Evolutionary conservation across 768 basidiomycete genomes (phyloP).

Genomic region (Hypholoma fasciculare): DNA sequence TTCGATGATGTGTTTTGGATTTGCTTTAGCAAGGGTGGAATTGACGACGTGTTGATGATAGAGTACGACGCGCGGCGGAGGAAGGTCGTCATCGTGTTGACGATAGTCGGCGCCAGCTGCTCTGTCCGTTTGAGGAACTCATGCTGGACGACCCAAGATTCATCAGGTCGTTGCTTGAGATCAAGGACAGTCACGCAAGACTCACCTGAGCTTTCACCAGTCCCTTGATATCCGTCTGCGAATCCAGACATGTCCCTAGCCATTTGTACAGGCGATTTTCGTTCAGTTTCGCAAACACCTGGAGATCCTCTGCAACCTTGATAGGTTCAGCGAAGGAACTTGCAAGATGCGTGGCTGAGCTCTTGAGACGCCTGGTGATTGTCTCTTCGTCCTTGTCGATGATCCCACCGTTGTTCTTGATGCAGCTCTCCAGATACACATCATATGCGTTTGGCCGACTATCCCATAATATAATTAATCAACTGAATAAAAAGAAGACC

Average conservation of each 20-base stretch:
- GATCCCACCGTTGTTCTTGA: slow-evolving; percentile 87
- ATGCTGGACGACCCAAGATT: slow-evolving; percentile 37
- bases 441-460: slow-evolving; percentile 75
- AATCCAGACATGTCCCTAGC: slow-evolving; percentile 78
- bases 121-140: slow-evolving; percentile 82
- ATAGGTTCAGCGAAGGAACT: slow-evolving; percentile 64
- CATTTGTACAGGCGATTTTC: slow-evolving; percentile 85
- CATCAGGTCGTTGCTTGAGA: neutral
- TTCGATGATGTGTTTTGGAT: slow-evolving; percentile 47
- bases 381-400: slow-evolving; percentile 82
- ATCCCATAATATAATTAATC: neutral
- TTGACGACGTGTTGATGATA: slow-evolving; percentile 81
- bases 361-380: slow-evolving; percentile 53
- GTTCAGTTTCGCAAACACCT: slow-evolving; percentile 83
- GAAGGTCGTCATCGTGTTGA: slow-evolving; percentile 68
- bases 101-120: slow-evolving; percentile 58
- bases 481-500: slow-evolving; percentile 1
- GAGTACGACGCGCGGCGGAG: slow-evolving; percentile 71
- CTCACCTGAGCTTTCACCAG: slow-evolving; percentile 75
- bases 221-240: slow-evolving; percentile 79
- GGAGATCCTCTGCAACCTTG: slow-evolving; percentile 77
- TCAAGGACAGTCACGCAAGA: no score
- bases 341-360: slow-evolving; percentile 61
- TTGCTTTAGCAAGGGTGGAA: slow-evolving; percentile 78
- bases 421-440: slow-evolving; percentile 69